phyloP scores from a whole-genome alignment of 352 stramenopile genomes.

The Globisporangium polare region DNA sequence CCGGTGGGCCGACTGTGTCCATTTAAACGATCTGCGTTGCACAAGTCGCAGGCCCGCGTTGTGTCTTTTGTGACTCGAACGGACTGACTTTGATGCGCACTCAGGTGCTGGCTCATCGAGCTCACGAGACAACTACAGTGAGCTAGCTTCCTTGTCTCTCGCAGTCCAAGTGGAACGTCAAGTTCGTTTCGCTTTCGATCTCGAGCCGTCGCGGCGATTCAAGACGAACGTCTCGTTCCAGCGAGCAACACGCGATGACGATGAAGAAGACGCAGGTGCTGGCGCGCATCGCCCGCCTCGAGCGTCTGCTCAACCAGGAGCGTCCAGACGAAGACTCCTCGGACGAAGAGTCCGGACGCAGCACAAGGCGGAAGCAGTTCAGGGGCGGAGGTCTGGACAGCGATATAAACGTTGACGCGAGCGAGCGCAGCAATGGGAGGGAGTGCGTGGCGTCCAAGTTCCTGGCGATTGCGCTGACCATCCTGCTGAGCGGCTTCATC shows the following conservation, averaged over 20 bases:
- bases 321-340: background rate
- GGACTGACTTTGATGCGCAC: too few relatives aligned
- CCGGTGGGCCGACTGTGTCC: too few relatives aligned
- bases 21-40: too few relatives aligned
- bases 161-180: too few relatives aligned
- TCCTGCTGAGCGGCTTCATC: slow-evolving; percentile 41
- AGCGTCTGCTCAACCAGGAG: slow-evolving; percentile 5
- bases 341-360: background rate
- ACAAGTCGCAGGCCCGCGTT: too few relatives aligned
- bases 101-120: too few relatives aligned
- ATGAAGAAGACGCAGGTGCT: slow-evolving; percentile 7
- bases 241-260: background rate
- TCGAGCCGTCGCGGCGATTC: background rate
- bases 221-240: background rate
- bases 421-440: slow-evolving; percentile 17
- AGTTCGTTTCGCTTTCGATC: background rate
- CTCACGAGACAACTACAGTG: too few relatives aligned
- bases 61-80: too few relatives aligned
- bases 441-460: slow-evolving; percentile 51
- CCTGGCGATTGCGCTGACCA: slow-evolving; percentile 30
- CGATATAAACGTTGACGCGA: slow-evolving; percentile 2
- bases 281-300: slow-evolving; percentile 4
- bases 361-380: background rate
- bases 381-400: background rate
- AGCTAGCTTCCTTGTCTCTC: background rate